phyloP scores from a whole-genome alignment of 2,329 filamentous ascomycete species.

The Phialophora expanda region DNA sequence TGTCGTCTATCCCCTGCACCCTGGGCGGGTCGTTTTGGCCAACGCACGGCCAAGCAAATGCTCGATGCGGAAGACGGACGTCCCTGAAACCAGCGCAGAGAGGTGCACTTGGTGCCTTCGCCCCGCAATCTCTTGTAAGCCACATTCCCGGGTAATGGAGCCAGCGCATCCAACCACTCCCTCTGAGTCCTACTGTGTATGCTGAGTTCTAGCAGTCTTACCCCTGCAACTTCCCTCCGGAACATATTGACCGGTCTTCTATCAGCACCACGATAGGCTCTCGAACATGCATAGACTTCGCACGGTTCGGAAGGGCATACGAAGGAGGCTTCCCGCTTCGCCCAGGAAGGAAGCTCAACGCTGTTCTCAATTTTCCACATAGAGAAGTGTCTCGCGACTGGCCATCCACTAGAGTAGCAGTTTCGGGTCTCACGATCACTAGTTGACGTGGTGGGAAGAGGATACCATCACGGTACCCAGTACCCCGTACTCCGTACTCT shows the following conservation, averaged over 20 bases:
- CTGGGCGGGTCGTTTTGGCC: background rate
- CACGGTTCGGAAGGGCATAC: constrained; percentile 1
- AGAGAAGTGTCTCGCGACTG: background rate
- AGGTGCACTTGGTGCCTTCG: background rate
- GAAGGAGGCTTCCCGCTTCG: background rate
- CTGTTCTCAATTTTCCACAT: background rate
- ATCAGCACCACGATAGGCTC: background rate
- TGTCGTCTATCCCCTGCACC: background rate
- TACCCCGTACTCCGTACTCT: no score
- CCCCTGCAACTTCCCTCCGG: background rate
- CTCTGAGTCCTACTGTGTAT: background rate
- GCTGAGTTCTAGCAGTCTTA: background rate
- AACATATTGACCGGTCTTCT: background rate
- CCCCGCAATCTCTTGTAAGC: constrained; percentile 7
- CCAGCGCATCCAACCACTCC: background rate
- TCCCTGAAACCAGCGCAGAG: background rate
- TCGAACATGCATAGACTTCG: constrained; percentile 3
- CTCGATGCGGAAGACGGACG: constrained; percentile 10
- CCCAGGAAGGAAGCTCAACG: background rate
- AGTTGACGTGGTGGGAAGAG: background rate
- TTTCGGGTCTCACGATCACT: background rate
- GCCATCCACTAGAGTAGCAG: background rate
- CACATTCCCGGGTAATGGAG: background rate
- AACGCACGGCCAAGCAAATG: constrained; percentile 7
- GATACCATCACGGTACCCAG: background rate